phyloP scores from a whole-genome alignment of 177 flowering plant species.

The Tripterygium wilfordii region DNA sequence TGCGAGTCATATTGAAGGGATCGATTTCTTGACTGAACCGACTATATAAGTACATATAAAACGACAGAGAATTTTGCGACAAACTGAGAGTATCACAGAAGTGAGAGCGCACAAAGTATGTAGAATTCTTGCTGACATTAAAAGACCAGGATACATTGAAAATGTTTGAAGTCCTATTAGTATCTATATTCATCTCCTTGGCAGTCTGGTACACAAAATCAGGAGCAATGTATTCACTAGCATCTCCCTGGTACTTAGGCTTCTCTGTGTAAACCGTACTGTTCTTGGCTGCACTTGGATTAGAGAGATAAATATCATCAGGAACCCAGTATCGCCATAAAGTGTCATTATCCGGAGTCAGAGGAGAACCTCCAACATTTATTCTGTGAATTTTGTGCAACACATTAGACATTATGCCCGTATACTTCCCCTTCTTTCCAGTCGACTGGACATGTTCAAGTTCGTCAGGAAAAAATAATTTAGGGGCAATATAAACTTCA shows the following conservation, averaged over 20 bases:
- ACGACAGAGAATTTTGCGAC: neutral
- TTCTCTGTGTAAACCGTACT: neutral
- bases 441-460: conserved; percentile 7
- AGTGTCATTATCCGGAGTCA: conserved; percentile 26
- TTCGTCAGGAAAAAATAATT: conserved; percentile 11
- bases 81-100: conserved; percentile 44
- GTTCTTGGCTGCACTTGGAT: conserved; percentile 6
- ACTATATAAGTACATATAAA: conserved; percentile 21
- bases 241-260: conserved; percentile 5
- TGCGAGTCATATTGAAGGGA: neutral
- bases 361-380: conserved; percentile 39
- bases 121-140: conserved; percentile 23
- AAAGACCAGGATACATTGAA: conserved; percentile 42
- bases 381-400: conserved; percentile 37
- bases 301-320: conserved; percentile 12
- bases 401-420: conserved; percentile 12
- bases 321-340: conserved; percentile 26
- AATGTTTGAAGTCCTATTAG: neutral
- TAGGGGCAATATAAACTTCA: conserved; percentile 42
- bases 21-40: conserved; percentile 3
- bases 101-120: conserved; percentile 38
- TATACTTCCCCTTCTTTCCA: neutral
- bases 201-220: conserved; percentile 37
- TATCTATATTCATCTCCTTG: conserved; percentile 13
- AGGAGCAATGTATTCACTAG: conserved; percentile 29